These are phyloP conservation scores for Hypholoma fasciculare DNA, from an alignment of 768 basidiomycete genomes.

Conservation along the genomic window DNA sequence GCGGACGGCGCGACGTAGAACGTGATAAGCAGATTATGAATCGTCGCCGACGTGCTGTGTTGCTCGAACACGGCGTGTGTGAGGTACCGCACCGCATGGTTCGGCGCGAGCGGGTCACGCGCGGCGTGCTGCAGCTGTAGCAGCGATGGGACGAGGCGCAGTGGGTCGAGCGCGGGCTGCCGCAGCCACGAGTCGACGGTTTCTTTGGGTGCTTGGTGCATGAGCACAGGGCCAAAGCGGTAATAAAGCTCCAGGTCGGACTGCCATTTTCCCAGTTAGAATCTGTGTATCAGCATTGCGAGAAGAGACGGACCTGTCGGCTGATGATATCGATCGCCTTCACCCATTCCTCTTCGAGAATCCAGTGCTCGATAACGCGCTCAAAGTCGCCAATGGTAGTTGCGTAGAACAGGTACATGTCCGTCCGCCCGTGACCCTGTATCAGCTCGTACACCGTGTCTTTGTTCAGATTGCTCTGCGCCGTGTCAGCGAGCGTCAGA, in stretches of 20 bases:
- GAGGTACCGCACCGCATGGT: constrained; percentile 90
- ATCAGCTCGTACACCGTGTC: constrained; percentile 91
- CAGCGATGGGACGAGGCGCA: constrained; percentile 86
- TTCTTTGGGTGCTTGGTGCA: constrained; percentile 84
- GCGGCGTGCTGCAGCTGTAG: constrained; percentile 76
- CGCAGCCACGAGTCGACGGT: constrained; percentile 93
- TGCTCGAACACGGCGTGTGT: constrained; percentile 82
- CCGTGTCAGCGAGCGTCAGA: not conserved
- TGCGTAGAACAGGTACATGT: constrained; percentile 91
- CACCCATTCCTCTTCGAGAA: constrained; percentile 89
- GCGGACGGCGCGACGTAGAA: constrained; percentile 66
- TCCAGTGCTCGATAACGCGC: constrained; percentile 89
- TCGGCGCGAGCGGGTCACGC: constrained; percentile 70
- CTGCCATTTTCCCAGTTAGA: constrained; percentile 36
- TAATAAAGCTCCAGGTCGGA: constrained; percentile 89
- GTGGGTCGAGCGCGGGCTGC: constrained; percentile 75
- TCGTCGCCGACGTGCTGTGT: constrained; percentile 76
- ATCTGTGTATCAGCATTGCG: constrained; percentile 6
- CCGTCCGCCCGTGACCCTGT: constrained; percentile 88
- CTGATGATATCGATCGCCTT: constrained; percentile 91
- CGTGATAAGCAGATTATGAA: constrained; percentile 93
- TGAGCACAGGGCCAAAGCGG: constrained; percentile 85
- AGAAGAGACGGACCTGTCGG: constrained; percentile 63
- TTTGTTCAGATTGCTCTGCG: constrained; percentile 79
- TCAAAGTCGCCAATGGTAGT: constrained; percentile 76